phyloP scores from a whole-genome alignment of 2,329 filamentous ascomycete genomes.

The Didymella lethalis region DNA sequence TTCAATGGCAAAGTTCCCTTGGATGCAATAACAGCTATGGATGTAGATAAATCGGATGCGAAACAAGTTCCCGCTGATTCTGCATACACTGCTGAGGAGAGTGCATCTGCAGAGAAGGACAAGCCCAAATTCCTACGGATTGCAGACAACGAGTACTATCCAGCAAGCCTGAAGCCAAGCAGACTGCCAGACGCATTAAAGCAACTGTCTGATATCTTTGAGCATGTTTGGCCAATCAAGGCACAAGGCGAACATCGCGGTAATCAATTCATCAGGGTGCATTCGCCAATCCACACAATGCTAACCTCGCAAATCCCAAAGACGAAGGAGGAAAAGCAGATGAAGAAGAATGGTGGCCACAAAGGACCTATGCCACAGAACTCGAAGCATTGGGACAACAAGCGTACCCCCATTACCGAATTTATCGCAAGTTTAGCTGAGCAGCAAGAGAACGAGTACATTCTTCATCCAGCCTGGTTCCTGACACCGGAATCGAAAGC shows the following conservation, averaged over 20 bases:
- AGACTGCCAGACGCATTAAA: conserved; percentile 56
- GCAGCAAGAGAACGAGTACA: conserved; percentile 82
- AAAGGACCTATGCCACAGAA: conserved; percentile 65
- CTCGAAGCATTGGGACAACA: conserved; percentile 73
- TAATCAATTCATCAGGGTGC: conserved; percentile 70
- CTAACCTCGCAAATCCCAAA: conserved; percentile 77
- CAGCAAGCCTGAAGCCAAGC: conserved; percentile 52
- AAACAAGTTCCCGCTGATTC: conserved; percentile 21
- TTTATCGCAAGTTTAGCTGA: conserved; percentile 78
- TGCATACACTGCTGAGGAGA: conserved; percentile 6
- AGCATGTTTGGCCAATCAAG: conserved; percentile 86
- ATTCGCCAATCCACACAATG: conserved; percentile 87
- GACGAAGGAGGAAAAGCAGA: conserved; percentile 70
- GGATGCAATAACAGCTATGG: conserved; percentile 19
- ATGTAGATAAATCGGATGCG: conserved; percentile 2
- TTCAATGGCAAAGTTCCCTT: conserved; percentile 67
- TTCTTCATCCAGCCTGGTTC: conserved; percentile 81
- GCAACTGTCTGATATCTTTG: conserved; percentile 81
- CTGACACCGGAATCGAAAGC: conserved; percentile 63
- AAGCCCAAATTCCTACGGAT: conserved; percentile 44
- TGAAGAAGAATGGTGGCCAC: conserved; percentile 53
- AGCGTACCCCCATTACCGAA: conserved; percentile 81
- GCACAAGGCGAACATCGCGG: conserved; percentile 82
- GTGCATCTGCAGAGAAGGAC: conserved; percentile 16
- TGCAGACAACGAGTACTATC: conserved; percentile 61